phyloP scores from a whole-genome alignment of 495 filamentous ascomycete genomes.

The Mytilinidion resinicola region DNA sequence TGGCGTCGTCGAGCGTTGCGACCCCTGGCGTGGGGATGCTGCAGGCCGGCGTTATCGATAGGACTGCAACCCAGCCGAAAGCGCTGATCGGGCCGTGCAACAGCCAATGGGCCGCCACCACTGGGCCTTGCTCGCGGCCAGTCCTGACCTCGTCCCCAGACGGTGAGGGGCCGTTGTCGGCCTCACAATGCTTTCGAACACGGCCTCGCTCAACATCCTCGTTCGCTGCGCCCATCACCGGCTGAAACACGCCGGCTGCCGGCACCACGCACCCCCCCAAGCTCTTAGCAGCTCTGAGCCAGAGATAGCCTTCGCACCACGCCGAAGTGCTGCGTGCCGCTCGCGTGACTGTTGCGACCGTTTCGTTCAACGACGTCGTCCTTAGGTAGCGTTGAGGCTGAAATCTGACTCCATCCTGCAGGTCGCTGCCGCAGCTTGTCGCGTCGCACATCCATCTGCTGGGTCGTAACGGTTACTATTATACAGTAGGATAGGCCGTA shows the following conservation, averaged over 20 bases:
- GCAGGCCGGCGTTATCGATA: conserved; percentile 4
- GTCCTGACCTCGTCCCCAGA: too few relatives aligned
- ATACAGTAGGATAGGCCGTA: too few relatives aligned
- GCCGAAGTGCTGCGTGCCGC: not conserved
- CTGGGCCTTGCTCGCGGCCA: not conserved
- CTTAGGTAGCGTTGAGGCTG: not conserved
- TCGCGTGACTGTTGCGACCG: not conserved
- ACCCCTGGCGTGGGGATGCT: not conserved
- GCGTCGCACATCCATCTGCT: too few relatives aligned
- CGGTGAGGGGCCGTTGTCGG: too few relatives aligned
- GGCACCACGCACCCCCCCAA: not conserved
- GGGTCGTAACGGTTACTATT: too few relatives aligned
- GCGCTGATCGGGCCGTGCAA: not conserved
- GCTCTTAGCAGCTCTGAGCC: not conserved
- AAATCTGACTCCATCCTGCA: not conserved
- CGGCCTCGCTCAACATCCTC: not conserved
- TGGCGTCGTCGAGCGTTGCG: not conserved
- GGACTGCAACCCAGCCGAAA: not conserved
- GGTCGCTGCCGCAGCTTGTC: too few relatives aligned
- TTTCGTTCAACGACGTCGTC: not conserved
- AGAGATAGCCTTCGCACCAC: not conserved
- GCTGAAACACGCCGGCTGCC: not conserved
- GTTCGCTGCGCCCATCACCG: not conserved
- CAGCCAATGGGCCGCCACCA: not conserved
- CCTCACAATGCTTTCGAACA: too few relatives aligned